Evolutionary conservation across 805 yeast genomes (phyloP).

Genomic region (Candida namnaoensis): DNA sequence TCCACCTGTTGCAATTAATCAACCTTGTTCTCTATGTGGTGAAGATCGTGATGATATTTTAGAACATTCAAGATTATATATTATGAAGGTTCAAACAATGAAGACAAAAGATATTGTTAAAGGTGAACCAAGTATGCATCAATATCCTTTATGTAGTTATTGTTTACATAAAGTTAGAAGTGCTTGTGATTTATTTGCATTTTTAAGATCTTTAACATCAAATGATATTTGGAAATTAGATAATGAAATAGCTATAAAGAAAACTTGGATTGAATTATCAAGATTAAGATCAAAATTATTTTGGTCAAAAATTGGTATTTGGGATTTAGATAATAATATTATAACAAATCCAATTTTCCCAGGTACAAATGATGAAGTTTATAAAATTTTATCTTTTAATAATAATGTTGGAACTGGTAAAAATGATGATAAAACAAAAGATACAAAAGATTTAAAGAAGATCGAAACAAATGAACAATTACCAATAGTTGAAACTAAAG

Average conservation of each 20-base stretch:
- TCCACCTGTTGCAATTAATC: slow-evolving; percentile 67
- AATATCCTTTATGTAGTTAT: slow-evolving; percentile 70
- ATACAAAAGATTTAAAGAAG: too few relatives aligned
- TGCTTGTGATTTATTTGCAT: slow-evolving; percentile 76
- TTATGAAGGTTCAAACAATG: slow-evolving; percentile 40
- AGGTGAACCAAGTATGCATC: slow-evolving; percentile 11
- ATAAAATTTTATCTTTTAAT: background rate
- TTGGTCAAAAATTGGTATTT: slow-evolving; percentile 78
- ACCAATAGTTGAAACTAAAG: background rate
- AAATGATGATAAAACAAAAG: background rate
- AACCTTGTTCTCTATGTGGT: slow-evolving; percentile 80
- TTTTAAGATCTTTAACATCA: slow-evolving; percentile 52
- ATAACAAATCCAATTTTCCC: slow-evolving; percentile 24
- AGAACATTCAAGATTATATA: slow-evolving; percentile 72
- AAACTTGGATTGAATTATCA: slow-evolving; percentile 57
- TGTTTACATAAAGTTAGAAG: slow-evolving; percentile 76
- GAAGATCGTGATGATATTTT: slow-evolving; percentile 63
- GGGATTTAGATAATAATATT: slow-evolving; percentile 41
- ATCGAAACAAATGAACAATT: too few relatives aligned
- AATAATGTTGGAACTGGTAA: background rate
- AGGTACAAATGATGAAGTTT: slow-evolving; percentile 8
- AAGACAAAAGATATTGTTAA: slow-evolving; percentile 16
- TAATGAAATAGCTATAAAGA: slow-evolving; percentile 29
- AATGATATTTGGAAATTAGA: slow-evolving; percentile 53
- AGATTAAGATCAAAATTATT: slow-evolving; percentile 65